Conservation (phyloP, 1,284 basidiomycete species). For the Cutaneotrichosporon curvatum region DNA sequence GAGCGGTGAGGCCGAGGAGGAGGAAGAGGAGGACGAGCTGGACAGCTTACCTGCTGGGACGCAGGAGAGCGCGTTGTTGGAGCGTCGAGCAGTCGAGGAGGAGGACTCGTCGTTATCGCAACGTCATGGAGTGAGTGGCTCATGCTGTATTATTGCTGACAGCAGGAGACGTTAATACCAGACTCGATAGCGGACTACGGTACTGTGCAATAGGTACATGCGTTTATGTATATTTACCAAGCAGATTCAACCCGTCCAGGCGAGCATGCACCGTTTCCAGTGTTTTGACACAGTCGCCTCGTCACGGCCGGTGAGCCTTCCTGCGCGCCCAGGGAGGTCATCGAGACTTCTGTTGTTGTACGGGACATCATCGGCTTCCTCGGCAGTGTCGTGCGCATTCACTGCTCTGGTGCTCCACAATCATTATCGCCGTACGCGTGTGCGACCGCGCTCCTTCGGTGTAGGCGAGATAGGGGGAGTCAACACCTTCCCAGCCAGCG, state of each 20-base stretch:
- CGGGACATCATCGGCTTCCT: too few species aligned
- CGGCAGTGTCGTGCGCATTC: too few species aligned
- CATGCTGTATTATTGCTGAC: not conserved
- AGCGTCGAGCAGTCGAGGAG: not conserved
- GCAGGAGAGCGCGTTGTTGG: not conserved
- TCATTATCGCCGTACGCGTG: too few species aligned
- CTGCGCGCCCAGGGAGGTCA: too few species aligned
- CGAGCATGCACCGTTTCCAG: too few species aligned
- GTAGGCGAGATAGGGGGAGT: too few species aligned
- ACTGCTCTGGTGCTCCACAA: too few species aligned
- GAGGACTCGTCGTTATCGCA: not conserved
- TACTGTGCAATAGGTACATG: not conserved
- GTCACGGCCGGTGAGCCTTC: too few species aligned
- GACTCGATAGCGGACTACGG: slow-evolving; percentile 6
- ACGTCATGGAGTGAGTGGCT: not conserved
- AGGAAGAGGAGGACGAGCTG: slow-evolving; percentile 7
- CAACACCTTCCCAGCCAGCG: too few species aligned
- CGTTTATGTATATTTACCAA: not conserved
- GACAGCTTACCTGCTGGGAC: not conserved
- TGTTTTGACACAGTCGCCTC: too few species aligned
- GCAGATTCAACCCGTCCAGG: not conserved
- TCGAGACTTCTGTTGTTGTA: too few species aligned
- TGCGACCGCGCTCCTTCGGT: too few species aligned
- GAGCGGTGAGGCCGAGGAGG: slow-evolving; percentile 18
- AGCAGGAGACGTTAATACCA: slow-evolving; percentile 8